Percentiles rank a stretch among this genome's conserved stretches.
These are phyloP conservation scores for Orbilia blumenaviensis DNA, from an alignment of 2,329 filamentous ascomycete species.

Conservation along the genomic window DNA sequence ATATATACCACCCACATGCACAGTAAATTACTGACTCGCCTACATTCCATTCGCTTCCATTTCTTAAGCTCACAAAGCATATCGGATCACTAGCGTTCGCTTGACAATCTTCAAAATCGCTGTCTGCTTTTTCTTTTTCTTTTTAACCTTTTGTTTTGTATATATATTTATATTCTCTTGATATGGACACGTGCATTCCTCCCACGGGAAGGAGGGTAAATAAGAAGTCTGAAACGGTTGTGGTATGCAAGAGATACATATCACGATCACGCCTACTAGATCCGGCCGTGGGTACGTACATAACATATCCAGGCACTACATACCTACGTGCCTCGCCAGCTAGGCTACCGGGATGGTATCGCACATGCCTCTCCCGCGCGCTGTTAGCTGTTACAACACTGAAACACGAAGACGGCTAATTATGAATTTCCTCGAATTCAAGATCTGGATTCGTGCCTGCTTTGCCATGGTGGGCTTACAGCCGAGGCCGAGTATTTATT, in stretches of 20 bases:
- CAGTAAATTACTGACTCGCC: background rate
- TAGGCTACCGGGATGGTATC: background rate
- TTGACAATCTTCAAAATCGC: background rate
- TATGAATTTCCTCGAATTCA: background rate
- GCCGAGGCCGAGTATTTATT: too few species aligned
- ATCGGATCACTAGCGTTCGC: constrained; percentile 19
- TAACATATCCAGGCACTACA: too few species aligned
- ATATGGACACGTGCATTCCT: background rate
- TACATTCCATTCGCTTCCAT: background rate
- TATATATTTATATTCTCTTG: background rate
- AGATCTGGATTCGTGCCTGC: too few species aligned
- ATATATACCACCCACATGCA: constrained; percentile 21
- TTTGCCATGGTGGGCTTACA: too few species aligned
- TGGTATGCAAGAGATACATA: background rate
- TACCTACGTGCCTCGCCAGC: background rate
- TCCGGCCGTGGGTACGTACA: background rate
- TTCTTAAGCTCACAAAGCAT: background rate
- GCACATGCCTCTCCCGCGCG: background rate
- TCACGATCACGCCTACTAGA: background rate
- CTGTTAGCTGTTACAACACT: background rate
- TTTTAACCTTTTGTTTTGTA: background rate
- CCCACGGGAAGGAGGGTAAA: background rate
- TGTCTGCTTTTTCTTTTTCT: background rate
- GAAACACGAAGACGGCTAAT: constrained; percentile 8
- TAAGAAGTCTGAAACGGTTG: background rate